A percentile compares a stretch with the other conserved stretches of the same genome.
Conservation (phyloP, 768 basidiomycete genomes). For the Kwoniella heveanensis region DNA sequence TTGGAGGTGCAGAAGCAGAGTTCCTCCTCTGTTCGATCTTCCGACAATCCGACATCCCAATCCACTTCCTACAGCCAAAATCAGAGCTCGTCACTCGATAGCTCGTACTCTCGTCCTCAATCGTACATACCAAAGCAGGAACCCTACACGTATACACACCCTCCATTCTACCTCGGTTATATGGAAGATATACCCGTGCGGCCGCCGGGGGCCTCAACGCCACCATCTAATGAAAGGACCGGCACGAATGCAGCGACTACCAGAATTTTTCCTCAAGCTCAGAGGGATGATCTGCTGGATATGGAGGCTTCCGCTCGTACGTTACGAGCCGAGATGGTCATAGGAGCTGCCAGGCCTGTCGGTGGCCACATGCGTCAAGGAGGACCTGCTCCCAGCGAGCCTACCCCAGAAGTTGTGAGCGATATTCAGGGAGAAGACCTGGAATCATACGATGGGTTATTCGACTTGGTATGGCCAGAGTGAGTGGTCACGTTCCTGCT, state of each 20-base stretch:
- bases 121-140: neutral
- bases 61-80: neutral
- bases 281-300: neutral
- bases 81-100: neutral
- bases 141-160: neutral
- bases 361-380: neutral
- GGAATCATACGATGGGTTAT: conserved; percentile 11
- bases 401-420: neutral
- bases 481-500: conserved; percentile 11
- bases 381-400: neutral
- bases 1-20: conserved; percentile 17
- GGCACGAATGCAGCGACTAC: neutral
- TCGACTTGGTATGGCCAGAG: conserved; percentile 44
- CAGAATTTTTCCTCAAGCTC: neutral
- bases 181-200: neutral
- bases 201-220: neutral
- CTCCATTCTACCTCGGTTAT: neutral
- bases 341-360: neutral
- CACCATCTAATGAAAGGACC: neutral
- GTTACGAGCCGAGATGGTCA: neutral
- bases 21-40: neutral
- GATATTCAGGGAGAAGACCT: neutral
- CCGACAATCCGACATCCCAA: neutral
- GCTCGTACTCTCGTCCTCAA: neutral
- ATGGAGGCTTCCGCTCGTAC: neutral